Percentiles rank a stretch among this genome's conserved stretches.
Conservation (phyloP, 164 flowering plant species). For the Malania oleifera region DNA sequence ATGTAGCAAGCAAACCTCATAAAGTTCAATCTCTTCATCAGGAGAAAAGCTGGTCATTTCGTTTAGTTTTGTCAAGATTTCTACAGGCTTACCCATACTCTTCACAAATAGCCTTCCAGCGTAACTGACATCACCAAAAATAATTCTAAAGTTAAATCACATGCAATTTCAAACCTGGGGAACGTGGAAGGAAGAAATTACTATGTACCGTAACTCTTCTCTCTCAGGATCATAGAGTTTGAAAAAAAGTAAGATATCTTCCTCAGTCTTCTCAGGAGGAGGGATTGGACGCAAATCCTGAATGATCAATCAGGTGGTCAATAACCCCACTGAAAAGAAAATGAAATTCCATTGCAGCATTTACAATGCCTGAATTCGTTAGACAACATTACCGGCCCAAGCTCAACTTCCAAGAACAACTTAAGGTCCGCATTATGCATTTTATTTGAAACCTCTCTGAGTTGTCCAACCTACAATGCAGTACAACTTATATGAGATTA, state of each 20-base stretch:
- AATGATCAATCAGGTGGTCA: conserved; percentile 2
- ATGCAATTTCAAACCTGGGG: not conserved
- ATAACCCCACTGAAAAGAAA: not conserved
- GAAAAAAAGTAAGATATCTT: conserved; percentile 72
- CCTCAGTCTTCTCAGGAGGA: conserved; percentile 73
- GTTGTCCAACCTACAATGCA: conserved; percentile 58
- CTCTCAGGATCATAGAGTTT: conserved; percentile 74
- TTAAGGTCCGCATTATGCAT: conserved; percentile 60
- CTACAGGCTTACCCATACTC: conserved; percentile 49
- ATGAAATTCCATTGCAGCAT: not conserved
- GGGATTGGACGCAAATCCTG: conserved; percentile 62
- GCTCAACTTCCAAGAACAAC: conserved; percentile 68
- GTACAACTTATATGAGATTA: not conserved
- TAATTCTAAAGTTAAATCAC: not conserved
- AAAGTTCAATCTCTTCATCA: conserved; percentile 62
- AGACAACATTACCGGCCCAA: conserved; percentile 44
- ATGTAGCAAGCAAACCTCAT: conserved; percentile 39
- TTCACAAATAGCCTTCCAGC: conserved; percentile 67
- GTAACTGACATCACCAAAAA: conserved; percentile 32
- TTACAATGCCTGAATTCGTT: not conserved
- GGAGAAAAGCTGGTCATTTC: conserved; percentile 60
- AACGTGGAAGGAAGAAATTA: not conserved
- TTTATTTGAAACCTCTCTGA: conserved; percentile 70
- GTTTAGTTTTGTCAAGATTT: conserved; percentile 44
- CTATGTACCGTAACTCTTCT: conserved; percentile 60